phyloP scores from a whole-genome alignment of 164 flowering plant genomes.

The Cinnamomum micranthum region DNA sequence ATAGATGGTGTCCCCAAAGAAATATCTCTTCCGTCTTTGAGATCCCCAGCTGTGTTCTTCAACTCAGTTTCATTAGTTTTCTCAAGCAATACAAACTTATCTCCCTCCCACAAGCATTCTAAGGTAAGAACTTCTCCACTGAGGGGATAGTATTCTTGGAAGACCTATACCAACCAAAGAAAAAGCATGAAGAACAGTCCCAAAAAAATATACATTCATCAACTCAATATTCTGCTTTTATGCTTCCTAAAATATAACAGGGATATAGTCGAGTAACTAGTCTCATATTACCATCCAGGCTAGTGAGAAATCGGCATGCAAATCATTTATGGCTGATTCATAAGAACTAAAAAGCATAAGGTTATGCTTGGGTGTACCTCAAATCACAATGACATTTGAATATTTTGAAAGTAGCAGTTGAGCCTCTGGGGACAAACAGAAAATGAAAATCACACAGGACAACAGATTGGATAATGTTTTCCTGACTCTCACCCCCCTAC shows the following conservation, averaged over 20 bases:
- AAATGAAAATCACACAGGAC: too few species aligned
- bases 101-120: conserved; percentile 60
- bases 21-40: conserved; percentile 10
- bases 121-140: conserved; percentile 37
- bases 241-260: neutral
- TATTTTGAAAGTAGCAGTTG: neutral
- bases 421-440: neutral
- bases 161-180: conserved; percentile 41
- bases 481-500: too few species aligned
- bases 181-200: neutral
- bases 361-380: neutral
- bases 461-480: too few species aligned
- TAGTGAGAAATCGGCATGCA: too few species aligned
- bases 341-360: too few species aligned
- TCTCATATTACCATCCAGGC: too few species aligned
- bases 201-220: neutral
- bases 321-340: too few species aligned
- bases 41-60: conserved; percentile 18
- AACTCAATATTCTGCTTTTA: neutral
- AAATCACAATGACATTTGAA: neutral
- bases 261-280: neutral
- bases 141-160: conserved; percentile 61
- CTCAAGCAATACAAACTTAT: conserved; percentile 63
- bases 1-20: conserved; percentile 19
- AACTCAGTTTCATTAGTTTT: conserved; percentile 17